Evolutionary conservation across 176 grass and related monocot species (phyloP), one percentile per base, ranked within the genome.

Genomic region (Raddia guianensis): DNA sequence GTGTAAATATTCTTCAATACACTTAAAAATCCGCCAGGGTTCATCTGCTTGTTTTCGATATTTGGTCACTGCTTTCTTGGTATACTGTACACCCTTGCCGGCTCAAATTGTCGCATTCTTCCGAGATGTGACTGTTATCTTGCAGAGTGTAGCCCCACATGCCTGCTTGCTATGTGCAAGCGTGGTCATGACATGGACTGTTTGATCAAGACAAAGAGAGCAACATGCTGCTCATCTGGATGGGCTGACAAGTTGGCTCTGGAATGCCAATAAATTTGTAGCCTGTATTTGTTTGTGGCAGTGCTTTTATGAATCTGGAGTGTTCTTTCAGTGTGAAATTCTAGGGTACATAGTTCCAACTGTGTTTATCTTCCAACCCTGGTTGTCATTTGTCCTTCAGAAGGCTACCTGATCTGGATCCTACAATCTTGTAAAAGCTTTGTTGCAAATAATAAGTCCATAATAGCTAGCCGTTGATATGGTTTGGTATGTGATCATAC

Each of bases 51-150:
- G 21, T 27, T 43, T 51, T 56, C 35, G 16, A 74, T 65, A 42
- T 73, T 79, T 58, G 80, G 43, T 70, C 74, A 33, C 69, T 48
- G 56, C 14, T 76, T 70, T 37, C 80, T 74, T 66, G 80, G 27
- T 51, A 3, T 13, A 37, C 1, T 78, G 15, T 52, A 52, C 18
- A 45, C 43, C 47, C 47, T 54, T 80, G 76, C 63, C 5, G 54
- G 21, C 49, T 71, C 65, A 89, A 85, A 71, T 64, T 85, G 56
- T 42, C 14, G 66, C 68, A 58, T 85, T 43, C 49, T 33, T 89
- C 74, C 70, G 82, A 89, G 50, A 82, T 77, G 63, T 15, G 57
- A 51, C 15, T 63, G 21, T 27, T 71, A 71, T 70, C 51, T 83
- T 59, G 33, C 48, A 89, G n/a, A 51, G 62, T 75, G 62, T 52